Percentiles rank a stretch among this genome's conserved stretches.
phyloP scores from a whole-genome alignment of 495 filamentous ascomycete genomes.

The Hypoxylon intermedium region DNA sequence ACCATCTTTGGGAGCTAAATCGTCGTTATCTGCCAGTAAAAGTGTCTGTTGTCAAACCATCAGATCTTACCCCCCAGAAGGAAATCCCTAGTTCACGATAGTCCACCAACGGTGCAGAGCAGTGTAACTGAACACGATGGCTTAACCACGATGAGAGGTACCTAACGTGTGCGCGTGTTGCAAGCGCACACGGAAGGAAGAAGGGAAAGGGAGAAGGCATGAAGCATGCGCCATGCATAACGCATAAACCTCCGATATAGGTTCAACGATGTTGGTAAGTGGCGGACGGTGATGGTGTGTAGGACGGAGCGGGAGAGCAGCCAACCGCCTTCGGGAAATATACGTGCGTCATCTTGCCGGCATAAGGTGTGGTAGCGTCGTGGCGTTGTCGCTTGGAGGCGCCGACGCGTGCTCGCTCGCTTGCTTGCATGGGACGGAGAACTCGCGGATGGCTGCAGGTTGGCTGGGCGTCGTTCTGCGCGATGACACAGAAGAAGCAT shows the following conservation, averaged over 20 bases:
- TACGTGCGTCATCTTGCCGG: constrained; percentile 16
- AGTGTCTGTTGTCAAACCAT: no score
- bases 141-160: background rate
- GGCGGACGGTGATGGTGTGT: background rate
- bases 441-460: no score
- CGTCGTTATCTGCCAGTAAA: no score
- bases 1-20: no score
- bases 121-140: background rate
- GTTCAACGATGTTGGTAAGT: background rate
- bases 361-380: no score
- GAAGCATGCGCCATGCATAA: no score
- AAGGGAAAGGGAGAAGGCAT: background rate
- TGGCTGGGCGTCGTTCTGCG: no score
- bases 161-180: no score
- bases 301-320: background rate
- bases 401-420: no score
- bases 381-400: background rate
- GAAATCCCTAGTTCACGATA: background rate
- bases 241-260: background rate
- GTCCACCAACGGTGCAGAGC: background rate
- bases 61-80: no score
- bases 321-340: constrained; percentile 3
- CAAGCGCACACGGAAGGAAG: background rate
- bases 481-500: no score
- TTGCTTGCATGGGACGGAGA: no score